A percentile compares a stretch with the other conserved stretches of the same genome.
These are phyloP conservation scores for Saccharomycopsis phalli DNA, from an alignment of 1,139 yeast genomes.

Conservation along the genomic window DNA sequence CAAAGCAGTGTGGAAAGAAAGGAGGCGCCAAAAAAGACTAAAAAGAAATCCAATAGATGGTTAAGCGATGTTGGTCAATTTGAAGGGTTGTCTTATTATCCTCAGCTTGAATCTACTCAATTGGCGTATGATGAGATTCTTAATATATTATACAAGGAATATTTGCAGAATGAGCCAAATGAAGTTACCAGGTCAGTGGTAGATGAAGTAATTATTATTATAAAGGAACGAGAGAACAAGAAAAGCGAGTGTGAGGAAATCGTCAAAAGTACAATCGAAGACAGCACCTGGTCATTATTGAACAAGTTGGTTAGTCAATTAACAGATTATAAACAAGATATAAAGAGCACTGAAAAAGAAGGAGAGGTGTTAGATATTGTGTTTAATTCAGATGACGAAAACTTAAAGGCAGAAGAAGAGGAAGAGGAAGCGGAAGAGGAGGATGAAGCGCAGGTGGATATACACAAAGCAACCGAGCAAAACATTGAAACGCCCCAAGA, in stretches of 20 bases:
- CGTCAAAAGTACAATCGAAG: constrained; percentile 36
- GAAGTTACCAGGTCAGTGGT: constrained; percentile 47
- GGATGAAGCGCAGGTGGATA: constrained; percentile 1
- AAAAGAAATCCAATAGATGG: too few relatives aligned
- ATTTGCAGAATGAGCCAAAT: constrained; percentile 51
- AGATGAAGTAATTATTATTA: constrained; percentile 53
- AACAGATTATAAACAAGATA: constrained; percentile 41
- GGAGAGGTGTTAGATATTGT: constrained; percentile 22
- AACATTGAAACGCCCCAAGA: too few relatives aligned
- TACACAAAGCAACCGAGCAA: too few relatives aligned
- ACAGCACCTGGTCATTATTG: constrained; percentile 41
- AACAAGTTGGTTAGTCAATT: constrained; percentile 43
- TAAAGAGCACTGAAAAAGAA: constrained; percentile 25
- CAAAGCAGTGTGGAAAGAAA: constrained; percentile 16
- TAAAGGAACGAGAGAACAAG: constrained; percentile 42
- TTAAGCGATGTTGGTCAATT: too few relatives aligned
- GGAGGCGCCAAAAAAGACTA: neutral
- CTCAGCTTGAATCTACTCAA: constrained; percentile 39
- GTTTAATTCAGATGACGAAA: constrained; percentile 10
- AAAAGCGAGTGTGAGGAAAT: constrained; percentile 39
- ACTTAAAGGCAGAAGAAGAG: too few relatives aligned
- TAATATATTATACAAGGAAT: constrained; percentile 38
- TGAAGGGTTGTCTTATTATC: constrained; percentile 41
- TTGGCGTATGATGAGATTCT: constrained; percentile 38
- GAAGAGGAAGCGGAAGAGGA: constrained; percentile 8